These are phyloP conservation scores for Solanum microdontum DNA, from an alignment of 257 asterid genomes.

Conservation along the genomic window DNA sequence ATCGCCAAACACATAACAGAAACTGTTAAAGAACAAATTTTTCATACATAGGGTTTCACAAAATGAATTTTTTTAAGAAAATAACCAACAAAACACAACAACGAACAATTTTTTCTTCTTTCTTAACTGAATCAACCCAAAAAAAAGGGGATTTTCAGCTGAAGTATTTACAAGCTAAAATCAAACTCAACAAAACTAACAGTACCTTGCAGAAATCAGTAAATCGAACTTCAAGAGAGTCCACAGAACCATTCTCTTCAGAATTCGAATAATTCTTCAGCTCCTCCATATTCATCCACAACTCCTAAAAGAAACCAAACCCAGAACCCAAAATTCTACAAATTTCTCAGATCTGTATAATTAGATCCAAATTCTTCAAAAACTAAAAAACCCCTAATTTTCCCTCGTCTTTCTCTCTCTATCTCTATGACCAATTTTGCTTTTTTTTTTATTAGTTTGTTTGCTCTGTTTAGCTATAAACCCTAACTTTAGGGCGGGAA, in stretches of 20 bases:
- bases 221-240: conserved; percentile 54
- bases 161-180: neutral
- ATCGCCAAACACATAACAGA: neutral
- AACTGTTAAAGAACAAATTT: neutral
- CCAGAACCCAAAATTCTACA: neutral
- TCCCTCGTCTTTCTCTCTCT: neutral
- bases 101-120: neutral
- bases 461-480: neutral
- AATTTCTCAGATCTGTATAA: neutral
- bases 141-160: neutral
- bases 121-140: neutral
- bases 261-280: neutral
- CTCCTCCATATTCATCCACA: neutral
- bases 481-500: conserved; percentile 4
- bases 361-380: neutral
- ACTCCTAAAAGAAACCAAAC: neutral
- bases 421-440: neutral
- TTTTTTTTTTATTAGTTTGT: neutral
- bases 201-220: conserved; percentile 60
- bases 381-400: neutral
- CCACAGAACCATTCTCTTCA: neutral
- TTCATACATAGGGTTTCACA: neutral
- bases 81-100: neutral
- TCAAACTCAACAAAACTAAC: neutral
- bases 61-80: neutral